phyloP scores from a whole-genome alignment of 2,329 filamentous ascomycete species.

The Trichoderma asperellum region DNA sequence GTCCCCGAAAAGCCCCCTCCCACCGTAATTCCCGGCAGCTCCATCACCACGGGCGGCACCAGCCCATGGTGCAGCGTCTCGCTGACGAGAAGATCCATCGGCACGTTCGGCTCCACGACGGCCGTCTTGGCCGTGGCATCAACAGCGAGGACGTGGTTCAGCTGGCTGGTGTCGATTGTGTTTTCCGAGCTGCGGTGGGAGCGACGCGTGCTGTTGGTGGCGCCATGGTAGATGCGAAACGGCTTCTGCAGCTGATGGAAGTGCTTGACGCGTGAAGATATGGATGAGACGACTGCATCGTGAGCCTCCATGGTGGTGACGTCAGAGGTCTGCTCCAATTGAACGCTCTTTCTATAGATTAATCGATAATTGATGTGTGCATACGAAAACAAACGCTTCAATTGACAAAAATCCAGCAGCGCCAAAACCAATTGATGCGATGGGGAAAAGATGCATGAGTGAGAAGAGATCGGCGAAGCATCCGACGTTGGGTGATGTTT shows the following conservation, averaged over 20 bases:
- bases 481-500: background rate
- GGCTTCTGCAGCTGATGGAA: conserved; percentile 53
- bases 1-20: conserved; percentile 70
- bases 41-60: conserved; percentile 69
- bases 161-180: conserved; percentile 67
- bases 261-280: conserved; percentile 49
- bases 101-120: conserved; percentile 71
- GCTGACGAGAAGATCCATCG: conserved; percentile 66
- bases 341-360: background rate
- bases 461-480: background rate
- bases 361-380: background rate
- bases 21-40: conserved; percentile 73
- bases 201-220: conserved; percentile 74
- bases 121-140: conserved; percentile 58
- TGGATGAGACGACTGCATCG: conserved; percentile 47
- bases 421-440: background rate
- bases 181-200: conserved; percentile 53
- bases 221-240: conserved; percentile 77
- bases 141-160: conserved; percentile 66
- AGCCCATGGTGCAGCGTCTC: conserved; percentile 60
- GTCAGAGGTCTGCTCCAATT: background rate
- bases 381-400: background rate
- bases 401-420: background rate
- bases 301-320: conserved; percentile 50
- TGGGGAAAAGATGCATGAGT: background rate